These are phyloP conservation scores for Scleroderma citrinum DNA, from an alignment of 768 basidiomycete genomes.

Conservation along the genomic window DNA sequence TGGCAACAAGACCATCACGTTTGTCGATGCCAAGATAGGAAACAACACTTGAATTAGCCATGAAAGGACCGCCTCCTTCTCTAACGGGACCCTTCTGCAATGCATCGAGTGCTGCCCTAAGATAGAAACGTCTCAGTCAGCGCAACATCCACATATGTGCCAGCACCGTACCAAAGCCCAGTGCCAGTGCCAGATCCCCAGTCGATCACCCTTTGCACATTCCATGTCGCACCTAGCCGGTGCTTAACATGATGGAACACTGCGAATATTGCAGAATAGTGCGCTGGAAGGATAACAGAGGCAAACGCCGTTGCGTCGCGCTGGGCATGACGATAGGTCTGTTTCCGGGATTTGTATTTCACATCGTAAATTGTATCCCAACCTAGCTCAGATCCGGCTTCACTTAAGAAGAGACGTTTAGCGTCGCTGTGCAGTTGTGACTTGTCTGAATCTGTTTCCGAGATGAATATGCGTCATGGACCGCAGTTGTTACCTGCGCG, in stretches of 20 bases:
- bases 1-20: constrained; percentile 59
- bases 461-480: constrained; percentile 6
- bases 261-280: constrained; percentile 75
- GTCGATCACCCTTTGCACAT: constrained; percentile 60
- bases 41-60: constrained; percentile 46
- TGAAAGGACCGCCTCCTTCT: constrained; percentile 27
- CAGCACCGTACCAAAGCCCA: constrained; percentile 63
- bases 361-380: constrained; percentile 57
- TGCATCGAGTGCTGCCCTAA: constrained; percentile 60
- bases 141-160: not conserved
- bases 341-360: constrained; percentile 54
- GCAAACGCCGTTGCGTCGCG: constrained; percentile 83
- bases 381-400: constrained; percentile 22
- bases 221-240: constrained; percentile 59
- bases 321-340: constrained; percentile 51
- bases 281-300: constrained; percentile 77
- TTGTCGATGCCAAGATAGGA: constrained; percentile 75
- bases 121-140: constrained; percentile 9
- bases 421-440: constrained; percentile 61
- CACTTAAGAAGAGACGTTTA: constrained; percentile 57
- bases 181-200: constrained; percentile 84
- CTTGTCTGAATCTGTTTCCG: constrained; percentile 54
- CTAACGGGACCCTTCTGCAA: constrained; percentile 43
- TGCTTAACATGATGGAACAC: constrained; percentile 64
- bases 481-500: constrained; percentile 6